phyloP scores from a whole-genome alignment of 78 protist species.

The Chrysochromulina parva region DNA sequence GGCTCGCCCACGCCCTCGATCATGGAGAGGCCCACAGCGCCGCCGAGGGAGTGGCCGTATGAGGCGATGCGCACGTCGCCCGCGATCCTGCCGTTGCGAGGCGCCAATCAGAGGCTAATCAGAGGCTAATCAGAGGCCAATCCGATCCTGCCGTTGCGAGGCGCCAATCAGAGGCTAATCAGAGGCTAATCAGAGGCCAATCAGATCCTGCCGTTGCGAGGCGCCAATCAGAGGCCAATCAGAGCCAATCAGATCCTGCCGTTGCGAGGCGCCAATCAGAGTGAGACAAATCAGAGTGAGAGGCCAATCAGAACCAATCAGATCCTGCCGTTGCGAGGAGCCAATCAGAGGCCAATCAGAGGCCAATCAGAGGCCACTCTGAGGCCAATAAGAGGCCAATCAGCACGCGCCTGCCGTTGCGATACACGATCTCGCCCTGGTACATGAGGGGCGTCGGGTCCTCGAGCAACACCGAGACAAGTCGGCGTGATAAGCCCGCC shows the following conservation, averaged over 20 bases:
- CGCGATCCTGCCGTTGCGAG: neutral
- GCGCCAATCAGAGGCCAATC: too few relatives aligned
- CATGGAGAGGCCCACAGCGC: constrained; percentile 45
- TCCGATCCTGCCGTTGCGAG: too few relatives aligned
- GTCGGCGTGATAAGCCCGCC: neutral
- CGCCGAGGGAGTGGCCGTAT: constrained; percentile 60
- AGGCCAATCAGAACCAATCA: too few relatives aligned
- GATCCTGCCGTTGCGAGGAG: too few relatives aligned
- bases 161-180: neutral
- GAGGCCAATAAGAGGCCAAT: too few relatives aligned
- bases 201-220: too few relatives aligned
- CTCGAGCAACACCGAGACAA: neutral
- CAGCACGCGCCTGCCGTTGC: neutral
- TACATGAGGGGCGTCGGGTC: constrained; percentile 35
- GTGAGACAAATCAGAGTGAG: too few relatives aligned
- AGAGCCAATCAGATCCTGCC: too few relatives aligned
- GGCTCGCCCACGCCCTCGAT: neutral
- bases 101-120: neutral
- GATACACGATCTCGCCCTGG: constrained; percentile 45
- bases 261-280: too few relatives aligned
- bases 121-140: neutral
- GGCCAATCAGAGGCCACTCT: too few relatives aligned
- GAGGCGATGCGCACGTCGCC: constrained; percentile 34
- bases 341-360: too few relatives aligned
- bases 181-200: neutral